Evolutionary conservation across 805 yeast species (phyloP).

Genomic region (Dipodascus albidus): DNA sequence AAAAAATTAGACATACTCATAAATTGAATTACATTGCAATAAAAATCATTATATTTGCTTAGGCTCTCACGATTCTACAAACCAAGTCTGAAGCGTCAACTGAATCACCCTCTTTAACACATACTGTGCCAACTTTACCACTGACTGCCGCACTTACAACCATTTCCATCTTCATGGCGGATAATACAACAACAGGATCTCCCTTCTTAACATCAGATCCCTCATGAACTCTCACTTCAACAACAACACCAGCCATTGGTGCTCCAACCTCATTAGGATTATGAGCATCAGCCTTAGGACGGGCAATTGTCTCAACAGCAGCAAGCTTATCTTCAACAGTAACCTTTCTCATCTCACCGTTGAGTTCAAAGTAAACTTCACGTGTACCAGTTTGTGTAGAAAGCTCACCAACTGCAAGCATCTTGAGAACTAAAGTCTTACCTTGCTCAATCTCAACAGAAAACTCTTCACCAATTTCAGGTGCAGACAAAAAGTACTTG

Average conservation of each 20-base stretch:
- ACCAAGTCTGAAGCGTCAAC: slow-evolving; percentile 92
- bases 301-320: slow-evolving; percentile 70
- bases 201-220: slow-evolving; percentile 92
- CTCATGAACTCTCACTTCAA: slow-evolving; percentile 83
- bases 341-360: slow-evolving; percentile 97
- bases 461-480: slow-evolving; percentile 80
- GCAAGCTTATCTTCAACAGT: slow-evolving; percentile 81
- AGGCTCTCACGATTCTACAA: slow-evolving; percentile 40
- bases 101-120: slow-evolving; percentile 82
- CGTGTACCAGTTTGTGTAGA: slow-evolving; percentile 77
- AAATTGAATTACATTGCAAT: background rate
- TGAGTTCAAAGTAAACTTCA: slow-evolving; percentile 95
- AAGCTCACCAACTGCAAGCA: slow-evolving; percentile 87
- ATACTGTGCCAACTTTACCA: slow-evolving; percentile 71
- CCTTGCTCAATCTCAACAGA: slow-evolving; percentile 88
- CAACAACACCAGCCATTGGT: slow-evolving; percentile 98
- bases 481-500: slow-evolving; percentile 76
- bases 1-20: background rate
- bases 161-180: slow-evolving; percentile 99
- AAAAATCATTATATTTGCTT: background rate
- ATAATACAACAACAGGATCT: slow-evolving; percentile 82
- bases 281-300: slow-evolving; percentile 83
- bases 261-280: slow-evolving; percentile 93
- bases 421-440: slow-evolving; percentile 81
- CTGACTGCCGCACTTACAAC: slow-evolving; percentile 84